A percentile compares a stretch with the other conserved stretches of the same genome.
These are phyloP conservation scores for Castanopsis chinensis DNA, from an alignment of 306 rosid genomes.

Conservation along the genomic window DNA sequence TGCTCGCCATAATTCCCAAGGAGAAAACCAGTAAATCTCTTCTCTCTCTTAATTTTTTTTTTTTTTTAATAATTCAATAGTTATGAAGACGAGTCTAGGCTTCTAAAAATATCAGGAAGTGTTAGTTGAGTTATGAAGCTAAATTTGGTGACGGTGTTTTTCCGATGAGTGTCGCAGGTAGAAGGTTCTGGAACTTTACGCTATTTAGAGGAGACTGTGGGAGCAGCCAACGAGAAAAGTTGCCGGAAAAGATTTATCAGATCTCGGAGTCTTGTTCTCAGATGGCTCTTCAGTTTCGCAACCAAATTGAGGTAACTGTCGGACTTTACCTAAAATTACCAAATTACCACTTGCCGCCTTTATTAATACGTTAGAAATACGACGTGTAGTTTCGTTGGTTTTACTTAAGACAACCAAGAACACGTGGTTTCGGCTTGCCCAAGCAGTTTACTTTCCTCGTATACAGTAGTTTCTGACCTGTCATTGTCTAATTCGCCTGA, in stretches of 20 bases:
- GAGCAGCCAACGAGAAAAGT: slow-evolving; percentile 39
- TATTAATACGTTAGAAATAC: not conserved
- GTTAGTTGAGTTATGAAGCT: not conserved
- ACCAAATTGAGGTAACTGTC: slow-evolving; percentile 70
- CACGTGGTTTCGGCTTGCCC: slow-evolving; percentile 9
- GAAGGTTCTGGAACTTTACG: slow-evolving; percentile 75
- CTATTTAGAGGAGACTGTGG: slow-evolving; percentile 60
- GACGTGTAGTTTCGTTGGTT: not conserved
- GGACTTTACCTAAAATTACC: slow-evolving; percentile 4
- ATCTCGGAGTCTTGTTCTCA: slow-evolving; percentile 91
- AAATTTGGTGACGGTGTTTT: not conserved
- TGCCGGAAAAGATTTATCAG: slow-evolving; percentile 73
- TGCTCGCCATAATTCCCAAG: slow-evolving; percentile 66
- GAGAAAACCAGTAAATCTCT: slow-evolving; percentile 49
- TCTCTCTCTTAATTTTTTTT: not conserved
- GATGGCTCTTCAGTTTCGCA: slow-evolving; percentile 86
- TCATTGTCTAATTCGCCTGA: not conserved
- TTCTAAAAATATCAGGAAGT: too few relatives aligned
- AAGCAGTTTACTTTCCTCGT: not conserved
- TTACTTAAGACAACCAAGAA: not conserved
- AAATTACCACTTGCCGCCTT: slow-evolving; percentile 24
- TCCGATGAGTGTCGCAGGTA: slow-evolving; percentile 37
- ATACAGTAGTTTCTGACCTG: not conserved
- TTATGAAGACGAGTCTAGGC: too few relatives aligned
- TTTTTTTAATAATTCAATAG: too few relatives aligned